Conservation (phyloP, 2,329 filamentous ascomycete genomes). For the Diaporthe australafricana region DNA sequence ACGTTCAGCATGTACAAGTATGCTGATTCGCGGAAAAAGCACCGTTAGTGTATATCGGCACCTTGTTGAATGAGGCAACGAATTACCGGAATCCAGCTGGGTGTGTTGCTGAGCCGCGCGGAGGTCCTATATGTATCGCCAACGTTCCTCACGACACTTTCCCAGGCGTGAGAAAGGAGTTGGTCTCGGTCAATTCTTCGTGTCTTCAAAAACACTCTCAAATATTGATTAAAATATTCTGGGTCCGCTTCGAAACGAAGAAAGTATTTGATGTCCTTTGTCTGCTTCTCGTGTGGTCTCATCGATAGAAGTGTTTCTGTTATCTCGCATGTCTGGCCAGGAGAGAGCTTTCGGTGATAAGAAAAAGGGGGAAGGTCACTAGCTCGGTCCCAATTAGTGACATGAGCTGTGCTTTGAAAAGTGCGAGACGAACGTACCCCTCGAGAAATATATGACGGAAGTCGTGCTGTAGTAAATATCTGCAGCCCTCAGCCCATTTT, state of each 20-base stretch:
- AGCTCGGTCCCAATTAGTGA: background rate
- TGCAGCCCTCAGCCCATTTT: conserved; percentile 6
- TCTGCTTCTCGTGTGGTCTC: background rate
- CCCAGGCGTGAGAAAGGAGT: background rate
- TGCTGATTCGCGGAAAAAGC: background rate
- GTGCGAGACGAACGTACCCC: background rate
- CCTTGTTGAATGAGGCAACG: background rate
- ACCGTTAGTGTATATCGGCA: background rate
- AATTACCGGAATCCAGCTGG: background rate
- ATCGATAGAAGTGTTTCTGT: background rate
- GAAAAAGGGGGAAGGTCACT: background rate
- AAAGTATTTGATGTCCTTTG: background rate
- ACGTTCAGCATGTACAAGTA: accelerated
- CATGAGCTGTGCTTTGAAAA: too few relatives aligned
- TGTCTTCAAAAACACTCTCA: background rate
- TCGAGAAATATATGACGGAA: background rate
- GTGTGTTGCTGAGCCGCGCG: too few relatives aligned
- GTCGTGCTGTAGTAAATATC: background rate
- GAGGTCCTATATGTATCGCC: background rate
- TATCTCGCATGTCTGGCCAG: background rate
- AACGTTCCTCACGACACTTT: accelerated
- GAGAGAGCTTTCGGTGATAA: background rate
- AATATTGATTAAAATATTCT: background rate
- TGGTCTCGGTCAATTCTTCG: accelerated
- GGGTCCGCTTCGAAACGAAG: too few relatives aligned